Evolutionary conservation across 2,329 filamentous ascomycete species (phyloP), one percentile per base, ranked within the genome.

Genomic region (Nothophoma quercina): DNA sequence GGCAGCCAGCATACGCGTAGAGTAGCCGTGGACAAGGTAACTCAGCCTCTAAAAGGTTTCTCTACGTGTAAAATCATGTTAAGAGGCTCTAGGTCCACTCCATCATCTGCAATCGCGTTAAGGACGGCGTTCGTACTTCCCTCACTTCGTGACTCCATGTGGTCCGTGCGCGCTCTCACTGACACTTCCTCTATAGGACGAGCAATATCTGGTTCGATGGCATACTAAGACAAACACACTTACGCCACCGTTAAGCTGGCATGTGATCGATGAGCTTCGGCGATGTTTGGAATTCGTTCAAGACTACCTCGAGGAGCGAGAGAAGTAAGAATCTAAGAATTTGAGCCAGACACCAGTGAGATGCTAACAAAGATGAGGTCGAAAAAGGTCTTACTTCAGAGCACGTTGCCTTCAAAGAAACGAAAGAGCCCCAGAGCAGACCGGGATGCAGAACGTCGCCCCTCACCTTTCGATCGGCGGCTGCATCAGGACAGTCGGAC

Each of bases 191-290:
- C 12, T 51, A 32, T 60, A 75, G 72, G 68, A 68, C 4, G 78
- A 79, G 45, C 68, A 80, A 28, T 80, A 75, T 43, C 67, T 81
- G 0, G 68, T 80, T 0, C 61, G 63, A 29, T 80, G 78, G 78
- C 65, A 61, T 1, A 53, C 63, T 0, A 46, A 60, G 1, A 16
- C 26, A 0, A 19, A 43, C 3, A 48, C 54, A 4, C 42, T 55
- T 2, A 53, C 51, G 3, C 59, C 71, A 0, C 70, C 77, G 2
- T 60, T 74, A 3, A 78, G 75, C 5, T 81, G 79, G 79, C 79
- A 81, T 44, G 30, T 55, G 1, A 26, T 80, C 0, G 49, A 65
- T 0, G 78, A 80, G 42, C 68, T 81, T 0, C 53, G 56, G 0
- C 40, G 62, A 5, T 75, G 74, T 28, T 64, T 80, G 0, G 71